Base-by-base conservation (phyloP, 140 eudicot genomes). In the Oenanthe javanica region DNA sequence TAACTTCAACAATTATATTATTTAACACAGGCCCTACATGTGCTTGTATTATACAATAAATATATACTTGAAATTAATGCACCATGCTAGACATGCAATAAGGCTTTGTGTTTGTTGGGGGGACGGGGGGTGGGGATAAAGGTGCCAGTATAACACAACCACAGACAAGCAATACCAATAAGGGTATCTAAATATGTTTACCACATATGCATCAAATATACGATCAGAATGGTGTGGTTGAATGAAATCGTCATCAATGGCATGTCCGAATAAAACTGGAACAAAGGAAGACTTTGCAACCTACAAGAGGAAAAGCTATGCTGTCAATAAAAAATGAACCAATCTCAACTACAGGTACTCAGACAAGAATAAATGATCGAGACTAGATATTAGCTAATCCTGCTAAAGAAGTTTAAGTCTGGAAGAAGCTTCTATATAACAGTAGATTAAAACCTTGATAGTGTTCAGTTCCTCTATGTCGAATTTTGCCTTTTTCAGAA, bases 171-270 rank as follows among this genome's bases (percentile, higher is more conserved):
- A 50, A 8, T 4, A 48, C 18, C 46, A 50, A 67, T 71, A 70
- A n/a, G 14, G 21, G 5, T 69, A 36, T 45, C 38, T 18, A 27
- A 48, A 81, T 57, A 40, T 4, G 80, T 55, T 87, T 87, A 95
- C 99, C 97, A 88, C 84, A 84, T 95, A 95, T 74, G 95, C 97
- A 14, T 95, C 96, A 82, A 76, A 92, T 40, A 95, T 87, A 74
- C 92, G 93, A 79, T 95, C 97, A 4, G 99, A 92, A 72, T 95
- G 99, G 85, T 92, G 99, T 45, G 97, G 97, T 38, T 87, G 97
- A 83, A 95, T 92, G 83, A 95, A 95, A 83, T 95, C 97, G 81
- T 95, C 99, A 43, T 92, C 97, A 49, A 71, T 76, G 42, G 93
- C 99, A 88, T 95, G 99, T 74, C 99, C 99, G 75, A 95, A 86